phyloP scores from a whole-genome alignment of 306 rosid species.

The Purshia tridentata region DNA sequence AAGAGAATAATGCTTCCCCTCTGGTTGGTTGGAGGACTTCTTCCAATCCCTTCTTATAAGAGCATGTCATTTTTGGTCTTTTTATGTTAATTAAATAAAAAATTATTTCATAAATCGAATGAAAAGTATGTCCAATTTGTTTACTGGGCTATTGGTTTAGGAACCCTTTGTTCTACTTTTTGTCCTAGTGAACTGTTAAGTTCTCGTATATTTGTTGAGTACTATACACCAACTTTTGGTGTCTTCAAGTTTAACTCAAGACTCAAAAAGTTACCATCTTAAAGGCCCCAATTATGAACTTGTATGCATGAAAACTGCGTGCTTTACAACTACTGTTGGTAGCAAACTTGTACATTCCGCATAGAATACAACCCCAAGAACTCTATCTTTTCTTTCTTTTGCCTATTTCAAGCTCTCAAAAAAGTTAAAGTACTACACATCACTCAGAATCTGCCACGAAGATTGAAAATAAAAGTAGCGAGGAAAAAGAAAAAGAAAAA shows the following conservation, averaged over 20 bases:
- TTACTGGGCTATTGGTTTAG: neutral
- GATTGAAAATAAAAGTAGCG: neutral
- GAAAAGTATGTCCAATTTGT: neutral
- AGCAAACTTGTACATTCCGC: constrained; percentile 3
- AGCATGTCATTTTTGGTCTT: no score
- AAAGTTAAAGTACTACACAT: neutral
- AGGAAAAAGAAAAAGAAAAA: neutral
- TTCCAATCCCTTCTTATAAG: no score
- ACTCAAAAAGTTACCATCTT: no score
- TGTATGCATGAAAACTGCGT: neutral
- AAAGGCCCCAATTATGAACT: no score
- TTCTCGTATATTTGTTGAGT: neutral
- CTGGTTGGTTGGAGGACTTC: no score
- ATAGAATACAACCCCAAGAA: neutral
- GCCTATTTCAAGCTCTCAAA: neutral
- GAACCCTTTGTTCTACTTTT: no score
- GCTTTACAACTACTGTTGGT: neutral
- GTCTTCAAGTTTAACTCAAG: neutral
- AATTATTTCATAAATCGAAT: no score
- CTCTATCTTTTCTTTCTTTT: neutral
- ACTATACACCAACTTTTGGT: neutral
- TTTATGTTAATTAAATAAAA: no score
- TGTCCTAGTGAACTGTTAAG: neutral
- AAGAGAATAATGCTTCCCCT: no score
- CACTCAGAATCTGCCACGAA: neutral